Conservation (phyloP, 75 land plant species). For the Cupressus sempervirens region DNA sequence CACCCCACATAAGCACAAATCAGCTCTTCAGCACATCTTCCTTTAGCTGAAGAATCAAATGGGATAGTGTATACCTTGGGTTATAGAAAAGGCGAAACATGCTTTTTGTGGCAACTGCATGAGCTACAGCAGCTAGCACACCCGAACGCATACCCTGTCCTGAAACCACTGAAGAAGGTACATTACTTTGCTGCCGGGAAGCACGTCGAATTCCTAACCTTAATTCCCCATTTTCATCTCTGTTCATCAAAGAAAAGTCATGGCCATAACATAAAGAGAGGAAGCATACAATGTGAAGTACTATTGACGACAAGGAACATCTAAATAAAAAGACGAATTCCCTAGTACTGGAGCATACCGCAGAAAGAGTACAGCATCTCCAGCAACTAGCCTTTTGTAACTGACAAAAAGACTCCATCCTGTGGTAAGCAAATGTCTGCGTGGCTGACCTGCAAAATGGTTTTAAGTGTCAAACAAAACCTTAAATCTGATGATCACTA, state of each 20-base stretch:
- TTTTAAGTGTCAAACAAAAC: conserved; percentile 1
- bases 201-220: conserved; percentile 34
- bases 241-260: conserved; percentile 10
- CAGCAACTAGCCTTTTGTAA: conserved; percentile 83
- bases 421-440: conserved; percentile 92
- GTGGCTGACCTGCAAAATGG: conserved; percentile 69
- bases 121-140: conserved; percentile 52
- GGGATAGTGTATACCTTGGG: conserved; percentile 57
- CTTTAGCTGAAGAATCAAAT: not conserved
- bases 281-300: not conserved
- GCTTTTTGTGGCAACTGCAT: conserved; percentile 54
- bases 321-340: not conserved
- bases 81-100: conserved; percentile 70
- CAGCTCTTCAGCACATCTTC: not conserved
- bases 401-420: conserved; percentile 98
- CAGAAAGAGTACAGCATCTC: conserved; percentile 91
- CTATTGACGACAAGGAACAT: not conserved
- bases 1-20: not conserved
- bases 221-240: conserved; percentile 34
- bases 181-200: conserved; percentile 16
- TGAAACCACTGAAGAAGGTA: conserved; percentile 22
- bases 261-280: not conserved
- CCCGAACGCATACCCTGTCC: conserved; percentile 43
- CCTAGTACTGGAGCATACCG: conserved; percentile 34
- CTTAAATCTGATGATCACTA: not conserved